Evolutionary conservation across 495 filamentous ascomycete genomes (phyloP).

Genomic region (Neurospora sp.): DNA sequence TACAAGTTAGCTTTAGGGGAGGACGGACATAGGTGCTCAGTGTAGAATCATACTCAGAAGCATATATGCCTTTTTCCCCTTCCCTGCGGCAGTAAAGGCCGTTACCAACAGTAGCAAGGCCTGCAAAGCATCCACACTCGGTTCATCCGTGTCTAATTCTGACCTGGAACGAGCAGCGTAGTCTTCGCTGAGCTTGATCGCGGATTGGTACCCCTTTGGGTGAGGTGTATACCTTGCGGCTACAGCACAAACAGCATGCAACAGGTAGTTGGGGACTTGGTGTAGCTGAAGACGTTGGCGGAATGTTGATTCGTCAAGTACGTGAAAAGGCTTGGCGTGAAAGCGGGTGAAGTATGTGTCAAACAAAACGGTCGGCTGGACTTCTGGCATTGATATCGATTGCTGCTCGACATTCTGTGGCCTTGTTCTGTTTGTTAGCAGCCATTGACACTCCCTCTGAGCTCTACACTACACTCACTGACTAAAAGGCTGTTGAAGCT

Average conservation of each 20-base stretch:
- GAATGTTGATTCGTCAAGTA: constrained; percentile 62
- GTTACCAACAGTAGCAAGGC: constrained; percentile 64
- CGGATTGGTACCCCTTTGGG: constrained; percentile 48
- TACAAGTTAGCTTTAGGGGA: background rate
- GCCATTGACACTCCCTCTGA: background rate
- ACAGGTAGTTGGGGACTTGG: constrained; percentile 51
- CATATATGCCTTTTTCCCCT: constrained; percentile 81
- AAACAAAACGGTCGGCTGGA: constrained; percentile 50
- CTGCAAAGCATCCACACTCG: constrained; percentile 65
- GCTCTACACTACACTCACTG: background rate
- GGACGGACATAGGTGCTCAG: background rate
- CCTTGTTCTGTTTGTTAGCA: background rate
- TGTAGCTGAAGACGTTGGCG: constrained; percentile 56
- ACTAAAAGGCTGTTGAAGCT: background rate
- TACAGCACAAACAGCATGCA: constrained; percentile 65
- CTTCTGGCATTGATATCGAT: constrained; percentile 7
- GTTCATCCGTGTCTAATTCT: constrained; percentile 68
- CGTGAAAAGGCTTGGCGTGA: constrained; percentile 67
- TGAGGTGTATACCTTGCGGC: constrained; percentile 56
- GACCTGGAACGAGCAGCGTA: constrained; percentile 55
- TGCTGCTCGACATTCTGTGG: background rate
- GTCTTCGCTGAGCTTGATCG: constrained; percentile 51
- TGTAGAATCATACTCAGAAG: constrained; percentile 48
- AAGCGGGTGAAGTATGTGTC: constrained; percentile 68
- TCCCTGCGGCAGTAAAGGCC: constrained; percentile 64